Evolutionary conservation across 352 stramenopile genomes (phyloP), one percentile per base, ranked within the genome.

Genomic region (Phytophthora boehmeriae): DNA sequence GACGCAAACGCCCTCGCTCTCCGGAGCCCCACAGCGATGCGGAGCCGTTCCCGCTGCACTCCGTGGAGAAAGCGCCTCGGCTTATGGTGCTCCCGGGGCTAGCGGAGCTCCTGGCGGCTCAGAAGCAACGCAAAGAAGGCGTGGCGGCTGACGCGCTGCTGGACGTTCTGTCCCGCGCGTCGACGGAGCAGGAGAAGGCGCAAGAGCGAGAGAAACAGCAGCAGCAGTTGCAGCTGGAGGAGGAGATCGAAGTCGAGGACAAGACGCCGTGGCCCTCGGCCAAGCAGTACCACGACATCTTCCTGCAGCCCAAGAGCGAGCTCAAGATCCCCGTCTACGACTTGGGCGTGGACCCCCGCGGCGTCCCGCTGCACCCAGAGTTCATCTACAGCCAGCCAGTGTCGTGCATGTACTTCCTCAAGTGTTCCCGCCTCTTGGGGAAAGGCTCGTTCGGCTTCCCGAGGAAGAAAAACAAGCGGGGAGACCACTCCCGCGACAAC

Each of bases 331-430:
- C 78, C 0, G 63, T 92, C 22, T 92, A 89, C 65, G 80, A 92
- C 50, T 59, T 92, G 11, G 83, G 83, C 5, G 66, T 90, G n/a
- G 83, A 90, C 54, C 72, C 80, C 11, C 78, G 83, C n/a, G 79
- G 81, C 20, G 83, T 92, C 32, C 80, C 80, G 20, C 63, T 89
- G 14, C 83, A 92, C 36, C 83, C 83, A 0, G 78, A 89, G 64
- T 88, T 86, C 64, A 92, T 92, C 62, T 92, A 92, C 72, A 86
- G 69, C 48, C 68, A 90, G 35, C 80, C 83, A 2, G 75, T 75
- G 23, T 89, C 78, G 20, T 92, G 83, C 63, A 88, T 90, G 80
- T 90, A 92, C 68, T 92, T 89, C 48, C 73, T 90, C 34, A 83
- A 81, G 53, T 92, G 83, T 38, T 55, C 63, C 13, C 69, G 72